Percentiles rank a stretch among this genome's conserved stretches.
phyloP scores from a whole-genome alignment of 2,329 filamentous ascomycete genomes.

The Claviceps cyperi region DNA sequence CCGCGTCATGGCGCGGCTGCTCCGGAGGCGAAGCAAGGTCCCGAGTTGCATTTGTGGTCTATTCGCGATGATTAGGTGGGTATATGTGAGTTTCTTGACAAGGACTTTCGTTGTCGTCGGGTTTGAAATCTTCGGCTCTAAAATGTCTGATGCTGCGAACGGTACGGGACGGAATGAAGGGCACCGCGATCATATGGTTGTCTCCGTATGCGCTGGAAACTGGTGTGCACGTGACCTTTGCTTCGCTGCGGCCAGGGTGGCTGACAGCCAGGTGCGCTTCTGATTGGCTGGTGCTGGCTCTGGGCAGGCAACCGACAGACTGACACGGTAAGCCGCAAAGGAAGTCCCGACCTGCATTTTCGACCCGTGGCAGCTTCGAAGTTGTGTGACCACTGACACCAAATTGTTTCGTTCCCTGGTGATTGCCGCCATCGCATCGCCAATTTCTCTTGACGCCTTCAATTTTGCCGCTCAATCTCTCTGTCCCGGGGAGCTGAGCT shows the following conservation, averaged over 20 bases:
- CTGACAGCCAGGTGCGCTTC: background rate
- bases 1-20: background rate
- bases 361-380: constrained; percentile 38
- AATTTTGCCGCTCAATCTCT: background rate
- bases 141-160: background rate
- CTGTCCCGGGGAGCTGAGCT: too few species aligned
- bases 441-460: background rate
- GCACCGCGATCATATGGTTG: too few species aligned
- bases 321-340: background rate
- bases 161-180: background rate
- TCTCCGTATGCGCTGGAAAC: background rate
- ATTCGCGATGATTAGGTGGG: too few species aligned
- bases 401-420: background rate
- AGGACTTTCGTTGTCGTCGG: background rate
- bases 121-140: too few species aligned
- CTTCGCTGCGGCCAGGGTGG: background rate
- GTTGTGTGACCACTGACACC: background rate
- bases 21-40: background rate
- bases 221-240: constrained; percentile 12
- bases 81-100: too few species aligned
- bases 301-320: background rate
- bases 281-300: background rate
- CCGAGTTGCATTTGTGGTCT: background rate
- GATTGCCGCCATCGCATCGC: background rate
- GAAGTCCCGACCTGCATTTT: constrained; percentile 5